Evolutionary conservation across 805 yeast species (phyloP).

Genomic region (Zygosaccharomyces bisporus): DNA sequence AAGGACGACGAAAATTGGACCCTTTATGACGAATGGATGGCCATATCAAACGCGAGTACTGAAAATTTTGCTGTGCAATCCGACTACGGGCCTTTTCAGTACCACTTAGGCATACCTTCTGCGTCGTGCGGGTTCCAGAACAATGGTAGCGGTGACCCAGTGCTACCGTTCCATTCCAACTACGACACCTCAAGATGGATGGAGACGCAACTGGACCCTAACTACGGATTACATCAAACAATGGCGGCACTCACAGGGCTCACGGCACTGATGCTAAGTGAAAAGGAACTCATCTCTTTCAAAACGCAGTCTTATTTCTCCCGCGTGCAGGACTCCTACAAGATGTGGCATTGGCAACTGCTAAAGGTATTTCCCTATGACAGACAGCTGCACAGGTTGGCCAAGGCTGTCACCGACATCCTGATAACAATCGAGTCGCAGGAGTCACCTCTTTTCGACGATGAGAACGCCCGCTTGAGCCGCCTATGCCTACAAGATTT

Average conservation of each 20-base stretch:
- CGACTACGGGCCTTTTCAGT: slow-evolving; percentile 58
- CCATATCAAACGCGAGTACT: slow-evolving; percentile 38
- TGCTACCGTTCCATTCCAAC: slow-evolving; percentile 49
- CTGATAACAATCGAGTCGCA: slow-evolving; percentile 11
- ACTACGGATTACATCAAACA: slow-evolving; percentile 49
- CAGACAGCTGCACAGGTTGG: slow-evolving; percentile 12
- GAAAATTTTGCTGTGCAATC: slow-evolving; percentile 47
- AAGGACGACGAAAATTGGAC: slow-evolving; percentile 38
- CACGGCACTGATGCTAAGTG: slow-evolving; percentile 49
- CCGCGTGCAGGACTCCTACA: slow-evolving; percentile 40
- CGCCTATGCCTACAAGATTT: slow-evolving; percentile 55
- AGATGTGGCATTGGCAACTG: slow-evolving; percentile 21
- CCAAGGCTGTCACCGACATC: slow-evolving; percentile 10
- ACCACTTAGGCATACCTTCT: slow-evolving; percentile 64
- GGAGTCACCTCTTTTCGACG: slow-evolving; percentile 46
- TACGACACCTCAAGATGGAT: slow-evolving; percentile 60
- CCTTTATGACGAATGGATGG: slow-evolving; percentile 48
- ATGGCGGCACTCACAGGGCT: slow-evolving; percentile 60
- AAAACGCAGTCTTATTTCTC: slow-evolving; percentile 46
- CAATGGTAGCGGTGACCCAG: slow-evolving; percentile 42
- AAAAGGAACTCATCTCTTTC: slow-evolving; percentile 53
- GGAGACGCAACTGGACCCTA: slow-evolving; percentile 48
- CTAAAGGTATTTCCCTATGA: slow-evolving; percentile 27
- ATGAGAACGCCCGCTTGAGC: slow-evolving; percentile 45
- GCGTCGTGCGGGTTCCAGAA: slow-evolving; percentile 45